Base-by-base conservation (phyloP, 2,329 filamentous ascomycete genomes). In the Rosellinia necatrix region DNA sequence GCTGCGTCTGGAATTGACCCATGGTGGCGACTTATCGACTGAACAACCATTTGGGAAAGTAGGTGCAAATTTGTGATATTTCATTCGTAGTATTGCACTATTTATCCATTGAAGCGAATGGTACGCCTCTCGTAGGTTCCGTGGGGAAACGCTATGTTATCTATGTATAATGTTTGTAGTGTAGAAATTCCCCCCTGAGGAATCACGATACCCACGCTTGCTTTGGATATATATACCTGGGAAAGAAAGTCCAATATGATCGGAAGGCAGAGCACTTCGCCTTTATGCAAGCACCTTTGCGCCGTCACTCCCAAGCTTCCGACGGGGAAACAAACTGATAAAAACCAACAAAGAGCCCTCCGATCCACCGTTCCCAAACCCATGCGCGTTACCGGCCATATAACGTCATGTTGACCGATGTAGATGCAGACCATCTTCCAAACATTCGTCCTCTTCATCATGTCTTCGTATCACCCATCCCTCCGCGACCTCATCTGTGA, bases 201-300 rank as follows among this genome's bases (percentile, higher is more conserved):
- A 41, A 52, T 49, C 49, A 50, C 49, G 15, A 49, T 47, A 17
- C 27, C 41, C 51, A 49, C 50, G 53, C 53, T 49, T 55, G 40
- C 41, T 41, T 50, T 41, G 52, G 53, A 47, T 54, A 61, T 53
- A 59, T 53, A 56, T 52, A 44, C 56, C 56, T 25, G 41, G 34
- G 43, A 46, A 46, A 49, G 42, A 53, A 56, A 57, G 27, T 56
- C 56, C 35, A 60, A 60, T 57, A 49, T 54, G 48, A 55, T 48
- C 48, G 56, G 49, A 58, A 63, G 65, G 67, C 61, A 63, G 68
- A 71, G 62, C 64, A 64, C 66, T 68, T 69, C 63, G 63, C 60
- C 63, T 61, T 61, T 57, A 59, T 64, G 58, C 60, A 60, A 61
- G 48, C 37, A 59, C 34, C 49, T 53, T 61, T 62, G 61, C 60